These are phyloP conservation scores for Asterophora parasitica DNA, from an alignment of 768 basidiomycete species.

Conservation along the genomic window DNA sequence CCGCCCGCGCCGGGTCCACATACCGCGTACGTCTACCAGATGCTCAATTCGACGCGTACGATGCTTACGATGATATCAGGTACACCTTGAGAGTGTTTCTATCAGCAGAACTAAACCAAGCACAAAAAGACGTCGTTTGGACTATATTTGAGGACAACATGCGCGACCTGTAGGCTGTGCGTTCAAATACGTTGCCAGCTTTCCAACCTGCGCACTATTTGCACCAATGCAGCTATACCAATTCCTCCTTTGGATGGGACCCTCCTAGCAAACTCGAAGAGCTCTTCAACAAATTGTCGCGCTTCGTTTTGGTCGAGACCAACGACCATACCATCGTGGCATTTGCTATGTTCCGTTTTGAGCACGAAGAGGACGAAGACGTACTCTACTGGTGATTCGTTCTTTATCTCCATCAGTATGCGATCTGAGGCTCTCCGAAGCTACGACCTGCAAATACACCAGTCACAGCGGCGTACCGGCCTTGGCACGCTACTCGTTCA, in stretches of 20 bases:
- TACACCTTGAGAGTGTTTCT: slow-evolving; percentile 13
- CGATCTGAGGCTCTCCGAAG: slow-evolving; percentile 29
- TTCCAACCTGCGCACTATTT: neutral
- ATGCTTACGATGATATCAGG: slow-evolving; percentile 7
- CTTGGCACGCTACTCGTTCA: slow-evolving; percentile 54
- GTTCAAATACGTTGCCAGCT: slow-evolving; percentile 10
- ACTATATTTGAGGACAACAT: slow-evolving; percentile 53
- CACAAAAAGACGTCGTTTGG: slow-evolving; percentile 47
- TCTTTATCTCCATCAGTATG: neutral
- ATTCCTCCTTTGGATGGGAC: slow-evolving; percentile 66
- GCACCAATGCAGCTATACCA: slow-evolving; percentile 36
- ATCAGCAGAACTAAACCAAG: slow-evolving; percentile 28
- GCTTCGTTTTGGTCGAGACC: slow-evolving; percentile 49
- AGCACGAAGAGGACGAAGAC: slow-evolving; percentile 54
- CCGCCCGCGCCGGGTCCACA: neutral
- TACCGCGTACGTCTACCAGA: slow-evolving; percentile 11
- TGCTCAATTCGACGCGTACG: neutral
- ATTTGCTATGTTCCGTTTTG: slow-evolving; percentile 69
- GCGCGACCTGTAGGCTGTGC: slow-evolving; percentile 32
- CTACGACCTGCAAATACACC: slow-evolving; percentile 71
- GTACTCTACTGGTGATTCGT: slow-evolving; percentile 64
- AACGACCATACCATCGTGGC: slow-evolving; percentile 25
- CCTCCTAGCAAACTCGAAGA: slow-evolving; percentile 51
- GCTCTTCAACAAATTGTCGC: slow-evolving; percentile 53
- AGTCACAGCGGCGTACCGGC: slow-evolving; percentile 42